phyloP scores from a whole-genome alignment of 768 basidiomycete species.

The Pluteus cervinus region DNA sequence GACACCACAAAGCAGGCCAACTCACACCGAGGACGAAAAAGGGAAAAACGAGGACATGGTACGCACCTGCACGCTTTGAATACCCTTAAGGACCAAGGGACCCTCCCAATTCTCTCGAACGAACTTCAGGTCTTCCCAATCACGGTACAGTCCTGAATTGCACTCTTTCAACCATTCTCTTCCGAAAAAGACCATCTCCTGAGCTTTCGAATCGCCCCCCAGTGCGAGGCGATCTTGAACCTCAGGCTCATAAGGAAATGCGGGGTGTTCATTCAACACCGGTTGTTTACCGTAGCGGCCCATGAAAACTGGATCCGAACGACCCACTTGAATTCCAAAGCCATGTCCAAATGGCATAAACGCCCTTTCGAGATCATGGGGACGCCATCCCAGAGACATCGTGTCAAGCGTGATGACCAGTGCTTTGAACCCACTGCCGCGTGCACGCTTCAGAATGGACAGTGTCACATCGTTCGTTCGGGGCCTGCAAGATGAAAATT shows the following conservation, averaged over 20 bases:
- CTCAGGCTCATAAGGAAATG: constrained; percentile 55
- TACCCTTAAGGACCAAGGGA: constrained; percentile 72
- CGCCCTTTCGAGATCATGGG: constrained; percentile 59
- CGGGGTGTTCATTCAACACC: constrained; percentile 28
- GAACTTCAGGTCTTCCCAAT: constrained; percentile 70
- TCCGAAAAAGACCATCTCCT: constrained; percentile 41
- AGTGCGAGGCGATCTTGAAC: constrained; percentile 34
- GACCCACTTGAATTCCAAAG: constrained; percentile 59
- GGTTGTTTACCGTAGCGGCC: constrained; percentile 41
- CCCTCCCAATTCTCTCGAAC: constrained; percentile 73
- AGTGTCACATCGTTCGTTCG: constrained; percentile 49
- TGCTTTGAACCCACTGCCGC: constrained; percentile 57
- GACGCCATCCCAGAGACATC: constrained; percentile 68
- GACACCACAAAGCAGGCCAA: no score
- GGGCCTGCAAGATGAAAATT: constrained; percentile 41
- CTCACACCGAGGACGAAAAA: no score
- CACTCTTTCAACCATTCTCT: constrained; percentile 56
- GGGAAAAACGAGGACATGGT: background rate
- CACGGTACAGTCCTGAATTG: constrained; percentile 54
- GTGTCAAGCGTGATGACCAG: constrained; percentile 81
- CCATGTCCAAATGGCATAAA: constrained; percentile 68
- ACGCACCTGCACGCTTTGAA: constrained; percentile 56
- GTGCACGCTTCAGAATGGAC: constrained; percentile 62
- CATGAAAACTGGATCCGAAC: constrained; percentile 80
- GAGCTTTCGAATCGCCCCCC: constrained; percentile 42